phyloP scores from a whole-genome alignment of 495 filamentous ascomycete species.

The Trichocladium uniseriatum region DNA sequence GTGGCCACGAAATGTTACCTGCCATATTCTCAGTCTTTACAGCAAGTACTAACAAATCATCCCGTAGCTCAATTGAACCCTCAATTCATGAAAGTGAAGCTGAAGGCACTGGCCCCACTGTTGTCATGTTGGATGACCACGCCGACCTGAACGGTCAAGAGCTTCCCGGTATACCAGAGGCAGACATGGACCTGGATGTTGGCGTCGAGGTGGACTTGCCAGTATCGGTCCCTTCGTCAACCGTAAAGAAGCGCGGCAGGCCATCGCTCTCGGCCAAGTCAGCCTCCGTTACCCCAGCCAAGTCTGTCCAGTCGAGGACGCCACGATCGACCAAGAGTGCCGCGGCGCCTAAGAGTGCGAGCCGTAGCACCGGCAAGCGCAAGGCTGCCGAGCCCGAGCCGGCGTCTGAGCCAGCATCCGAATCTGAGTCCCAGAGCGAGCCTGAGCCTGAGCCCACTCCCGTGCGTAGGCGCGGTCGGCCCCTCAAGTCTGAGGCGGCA shows the following conservation, averaged over 20 bases:
- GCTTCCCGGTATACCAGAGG: background rate
- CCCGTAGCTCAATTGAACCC: slow-evolving; percentile 5
- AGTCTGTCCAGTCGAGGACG: slow-evolving; percentile 7
- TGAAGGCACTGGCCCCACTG: slow-evolving; percentile 8
- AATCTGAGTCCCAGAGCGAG: background rate
- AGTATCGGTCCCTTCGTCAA: background rate
- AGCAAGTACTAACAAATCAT: background rate
- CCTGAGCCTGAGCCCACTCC: slow-evolving; percentile 3
- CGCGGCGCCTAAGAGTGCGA: slow-evolving; percentile 9
- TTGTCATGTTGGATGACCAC: slow-evolving; percentile 14
- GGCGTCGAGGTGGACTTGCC: background rate
- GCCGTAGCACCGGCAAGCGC: slow-evolving; percentile 18
- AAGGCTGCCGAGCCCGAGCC: slow-evolving; percentile 13
- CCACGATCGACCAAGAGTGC: slow-evolving; percentile 17
- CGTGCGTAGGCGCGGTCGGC: slow-evolving; percentile 17
- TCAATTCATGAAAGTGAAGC: background rate
- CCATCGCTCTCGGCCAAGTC: slow-evolving; percentile 8
- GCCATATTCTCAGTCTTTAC: background rate
- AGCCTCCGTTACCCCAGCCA: slow-evolving; percentile 12
- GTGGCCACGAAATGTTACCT: too few relatives aligned
- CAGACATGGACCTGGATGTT: background rate
- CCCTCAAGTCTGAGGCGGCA: slow-evolving; percentile 10
- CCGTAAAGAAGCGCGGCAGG: slow-evolving; percentile 17
- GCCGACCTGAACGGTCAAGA: background rate
- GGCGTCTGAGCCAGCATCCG: too few relatives aligned